These are phyloP conservation scores for Triticum dicoccoides DNA, from an alignment of 176 grass and related monocot species.

Conservation along the genomic window DNA sequence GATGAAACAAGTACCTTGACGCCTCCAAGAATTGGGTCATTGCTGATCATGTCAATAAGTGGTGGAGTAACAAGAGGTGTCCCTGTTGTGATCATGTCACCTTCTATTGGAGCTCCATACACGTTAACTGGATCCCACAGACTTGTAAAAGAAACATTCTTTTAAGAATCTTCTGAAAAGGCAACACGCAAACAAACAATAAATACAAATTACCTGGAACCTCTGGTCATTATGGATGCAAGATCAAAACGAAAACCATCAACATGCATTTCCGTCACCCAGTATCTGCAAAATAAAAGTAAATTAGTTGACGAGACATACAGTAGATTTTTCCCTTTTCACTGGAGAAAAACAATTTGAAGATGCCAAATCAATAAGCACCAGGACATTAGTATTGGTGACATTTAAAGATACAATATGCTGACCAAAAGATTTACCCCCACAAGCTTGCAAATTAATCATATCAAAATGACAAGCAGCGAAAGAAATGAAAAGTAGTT, in stretches of 20 bases:
- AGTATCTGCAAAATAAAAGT: slow-evolving; percentile 62
- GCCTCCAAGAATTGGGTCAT: slow-evolving; percentile 79
- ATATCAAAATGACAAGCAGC: neutral
- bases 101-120: slow-evolving; percentile 69
- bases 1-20: slow-evolving; percentile 69
- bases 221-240: slow-evolving; percentile 96
- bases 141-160: slow-evolving; percentile 40
- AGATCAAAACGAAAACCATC: slow-evolving; percentile 98
- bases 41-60: slow-evolving; percentile 97
- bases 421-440: neutral
- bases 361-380: slow-evolving; percentile 1
- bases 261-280: slow-evolving; percentile 97
- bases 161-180: slow-evolving; percentile 18
- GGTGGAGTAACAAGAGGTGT: slow-evolving; percentile 66
- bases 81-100: slow-evolving; percentile 71
- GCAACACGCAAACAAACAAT: neutral
- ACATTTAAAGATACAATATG: neutral
- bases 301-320: slow-evolving; percentile 1
- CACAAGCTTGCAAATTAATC: neutral
- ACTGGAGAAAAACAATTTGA: slow-evolving; percentile 15
- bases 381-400: neutral
- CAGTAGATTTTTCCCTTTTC: neutral
- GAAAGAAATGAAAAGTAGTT: neutral
- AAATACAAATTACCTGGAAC: slow-evolving; percentile 53
- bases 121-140: slow-evolving; percentile 93